phyloP scores from a whole-genome alignment of 1,139 yeast species.

The Diutina mesorugosa region DNA sequence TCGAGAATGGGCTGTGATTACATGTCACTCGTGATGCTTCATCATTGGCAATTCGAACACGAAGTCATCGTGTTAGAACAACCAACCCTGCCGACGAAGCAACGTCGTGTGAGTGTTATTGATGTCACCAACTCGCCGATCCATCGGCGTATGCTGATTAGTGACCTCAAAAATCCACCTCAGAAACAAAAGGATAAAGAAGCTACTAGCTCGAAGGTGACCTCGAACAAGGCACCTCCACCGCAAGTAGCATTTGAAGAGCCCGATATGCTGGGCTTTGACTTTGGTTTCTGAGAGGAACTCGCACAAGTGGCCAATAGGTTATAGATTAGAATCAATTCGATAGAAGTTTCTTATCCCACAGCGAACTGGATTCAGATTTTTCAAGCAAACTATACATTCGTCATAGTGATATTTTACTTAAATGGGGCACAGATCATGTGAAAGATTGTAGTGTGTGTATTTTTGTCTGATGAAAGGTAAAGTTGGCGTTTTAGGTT shows the following conservation, averaged over 20 bases:
- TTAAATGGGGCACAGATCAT: no score
- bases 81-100: not conserved
- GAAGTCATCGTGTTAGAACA: not conserved
- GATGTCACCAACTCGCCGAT: slow-evolving; percentile 3
- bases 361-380: no score
- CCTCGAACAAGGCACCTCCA: slow-evolving; percentile 24
- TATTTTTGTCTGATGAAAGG: no score
- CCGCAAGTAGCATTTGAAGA: slow-evolving; percentile 46
- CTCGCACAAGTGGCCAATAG: not conserved
- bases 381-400: no score
- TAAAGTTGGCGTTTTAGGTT: no score
- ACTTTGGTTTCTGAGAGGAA: slow-evolving; percentile 15
- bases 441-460: no score
- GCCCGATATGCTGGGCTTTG: slow-evolving; percentile 62
- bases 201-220: slow-evolving; percentile 5
- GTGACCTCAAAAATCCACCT: slow-evolving; percentile 3
- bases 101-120: not conserved
- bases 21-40: slow-evolving; percentile 48
- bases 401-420: no score
- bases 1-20: slow-evolving; percentile 88
- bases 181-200: slow-evolving; percentile 1
- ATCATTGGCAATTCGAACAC: slow-evolving; percentile 51
- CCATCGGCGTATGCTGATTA: slow-evolving; percentile 5
- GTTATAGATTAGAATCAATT: not conserved
- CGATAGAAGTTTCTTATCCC: no score